Conservation (phyloP, 768 basidiomycete genomes). For the Naganishia kalamii region DNA sequence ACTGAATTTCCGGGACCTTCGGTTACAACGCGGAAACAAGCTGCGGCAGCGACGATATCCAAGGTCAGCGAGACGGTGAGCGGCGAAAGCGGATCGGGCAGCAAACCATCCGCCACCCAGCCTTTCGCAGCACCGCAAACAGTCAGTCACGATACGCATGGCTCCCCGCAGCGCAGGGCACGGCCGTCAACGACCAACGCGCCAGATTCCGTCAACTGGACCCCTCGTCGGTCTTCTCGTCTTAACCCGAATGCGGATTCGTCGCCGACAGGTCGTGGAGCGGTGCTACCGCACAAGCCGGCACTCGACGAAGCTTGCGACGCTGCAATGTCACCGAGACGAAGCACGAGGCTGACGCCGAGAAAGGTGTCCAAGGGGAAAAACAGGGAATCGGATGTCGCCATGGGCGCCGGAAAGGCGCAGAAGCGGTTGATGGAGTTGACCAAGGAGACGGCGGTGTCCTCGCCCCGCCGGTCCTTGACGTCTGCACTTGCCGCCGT, state of each 20-base stretch:
- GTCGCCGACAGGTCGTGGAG: neutral
- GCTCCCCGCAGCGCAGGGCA: neutral
- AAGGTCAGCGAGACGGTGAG: conserved; percentile 1
- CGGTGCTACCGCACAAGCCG: conserved; percentile 5
- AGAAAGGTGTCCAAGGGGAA: conserved; percentile 13
- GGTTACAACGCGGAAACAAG: conserved; percentile 1
- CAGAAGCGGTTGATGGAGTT: conserved; percentile 13
- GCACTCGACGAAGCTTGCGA: conserved; percentile 10
- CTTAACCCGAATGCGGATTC: conserved; percentile 16
- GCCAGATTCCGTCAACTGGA: conserved; percentile 14
- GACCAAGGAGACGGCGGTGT: neutral
- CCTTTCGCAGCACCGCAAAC: neutral
- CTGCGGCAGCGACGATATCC: neutral
- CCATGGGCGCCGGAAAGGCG: neutral
- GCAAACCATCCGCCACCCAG: neutral
- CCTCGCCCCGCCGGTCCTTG: neutral
- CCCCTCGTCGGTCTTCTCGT: conserved; percentile 22
- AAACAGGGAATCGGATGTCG: neutral
- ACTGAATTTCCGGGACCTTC: conserved; percentile 7
- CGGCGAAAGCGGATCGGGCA: neutral
- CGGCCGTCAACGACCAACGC: neutral
- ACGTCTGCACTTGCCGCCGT: neutral
- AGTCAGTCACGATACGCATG: neutral
- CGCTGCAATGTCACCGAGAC: conserved; percentile 10
- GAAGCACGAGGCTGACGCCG: conserved; percentile 13